These are phyloP conservation scores for Monoraphidium neglectum DNA, from an alignment of 139 green algal species.

Conservation along the genomic window DNA sequence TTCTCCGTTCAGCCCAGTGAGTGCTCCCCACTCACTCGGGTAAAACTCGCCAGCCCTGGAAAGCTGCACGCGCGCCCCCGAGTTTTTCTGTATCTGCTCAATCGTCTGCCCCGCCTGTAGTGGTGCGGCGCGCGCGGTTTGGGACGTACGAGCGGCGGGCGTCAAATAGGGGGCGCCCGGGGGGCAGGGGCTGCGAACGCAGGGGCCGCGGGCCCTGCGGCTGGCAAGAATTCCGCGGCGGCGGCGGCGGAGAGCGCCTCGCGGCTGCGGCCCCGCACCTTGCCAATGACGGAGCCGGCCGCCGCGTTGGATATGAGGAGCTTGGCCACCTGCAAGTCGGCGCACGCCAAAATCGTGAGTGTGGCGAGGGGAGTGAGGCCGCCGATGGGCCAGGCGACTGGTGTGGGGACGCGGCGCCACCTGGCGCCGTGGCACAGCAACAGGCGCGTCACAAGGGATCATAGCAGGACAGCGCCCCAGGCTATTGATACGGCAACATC, in stretches of 20 bases:
- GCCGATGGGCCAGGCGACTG: too few species aligned
- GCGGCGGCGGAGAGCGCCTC: too few species aligned
- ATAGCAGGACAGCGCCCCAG: too few species aligned
- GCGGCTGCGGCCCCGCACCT: too few species aligned
- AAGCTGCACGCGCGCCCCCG: slow-evolving; percentile 61
- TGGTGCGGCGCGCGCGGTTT: neutral
- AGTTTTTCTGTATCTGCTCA: slow-evolving; percentile 67
- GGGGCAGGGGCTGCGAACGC: neutral
- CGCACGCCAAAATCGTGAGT: slow-evolving; percentile 14
- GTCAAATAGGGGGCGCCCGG: neutral
- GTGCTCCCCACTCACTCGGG: slow-evolving; percentile 52
- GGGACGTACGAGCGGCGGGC: neutral
- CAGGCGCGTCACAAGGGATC: slow-evolving; percentile 17
- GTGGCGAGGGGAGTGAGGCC: slow-evolving; percentile 10
- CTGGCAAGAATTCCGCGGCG: neutral
- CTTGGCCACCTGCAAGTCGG: slow-evolving; percentile 45
- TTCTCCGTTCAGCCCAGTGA: too few species aligned
- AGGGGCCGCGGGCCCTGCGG: neutral
- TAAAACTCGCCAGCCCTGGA: slow-evolving; percentile 68
- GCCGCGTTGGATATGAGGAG: slow-evolving; percentile 66
- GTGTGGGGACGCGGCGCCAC: too few species aligned
- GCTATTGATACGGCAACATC: too few species aligned
- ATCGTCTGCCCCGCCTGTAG: slow-evolving; percentile 54
- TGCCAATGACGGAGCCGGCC: slow-evolving; percentile 65
- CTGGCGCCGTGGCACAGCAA: too few species aligned